Evolutionary conservation across 768 basidiomycete species (phyloP), one percentile per base, ranked within the genome.

Genomic region (Chlorophyllum brunneum): DNA sequence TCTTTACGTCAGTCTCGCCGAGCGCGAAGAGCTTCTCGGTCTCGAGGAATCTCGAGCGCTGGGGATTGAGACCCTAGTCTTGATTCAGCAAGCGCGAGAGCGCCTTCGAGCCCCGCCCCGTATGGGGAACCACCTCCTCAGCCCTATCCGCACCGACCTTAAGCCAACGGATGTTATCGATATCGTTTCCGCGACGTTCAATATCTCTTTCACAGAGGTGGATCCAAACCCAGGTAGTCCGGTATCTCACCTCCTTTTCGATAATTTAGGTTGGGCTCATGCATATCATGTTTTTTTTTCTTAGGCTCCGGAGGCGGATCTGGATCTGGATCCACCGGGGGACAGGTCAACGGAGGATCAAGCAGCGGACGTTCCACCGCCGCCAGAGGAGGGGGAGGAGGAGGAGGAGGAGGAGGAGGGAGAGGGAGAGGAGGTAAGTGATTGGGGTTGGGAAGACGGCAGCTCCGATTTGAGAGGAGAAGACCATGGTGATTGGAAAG

Each of bases 81-180:
- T 63, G 36, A 67, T 88, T n/a, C 79, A 79, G 0, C 62, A 66
- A 2, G 80, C 79, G 2, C 73, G 85, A 1, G 86, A 87, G 54
- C 66, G 64, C 44, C 71, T 71, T 30, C 65, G 74, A 7, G 67
- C 75, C n/a, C 51, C 22, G n/a, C 4, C 29, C 18, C 27, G n/a
- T 15, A 29, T 29, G 13, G 34, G 33, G 5, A 16, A 39, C 27
- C 26, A 16, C 5, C 8, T 40, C 1, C 24, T 40, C 10, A 49
- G 48, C 23, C 48, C 48, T 6, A 40, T 49, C 13, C 37, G 48
- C 10, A 49, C 26, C 2, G 48, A 49, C 18, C 26, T 49, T 11
- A 40, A 40, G 2, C 37, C 11, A 18, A 39, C 37, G 16, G 48
- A 49, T 15, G 27, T 49, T 7, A 39, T 27, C 10, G 48, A 49